Conservation (phyloP, 768 basidiomycete species). For the Trametes punicea region DNA sequence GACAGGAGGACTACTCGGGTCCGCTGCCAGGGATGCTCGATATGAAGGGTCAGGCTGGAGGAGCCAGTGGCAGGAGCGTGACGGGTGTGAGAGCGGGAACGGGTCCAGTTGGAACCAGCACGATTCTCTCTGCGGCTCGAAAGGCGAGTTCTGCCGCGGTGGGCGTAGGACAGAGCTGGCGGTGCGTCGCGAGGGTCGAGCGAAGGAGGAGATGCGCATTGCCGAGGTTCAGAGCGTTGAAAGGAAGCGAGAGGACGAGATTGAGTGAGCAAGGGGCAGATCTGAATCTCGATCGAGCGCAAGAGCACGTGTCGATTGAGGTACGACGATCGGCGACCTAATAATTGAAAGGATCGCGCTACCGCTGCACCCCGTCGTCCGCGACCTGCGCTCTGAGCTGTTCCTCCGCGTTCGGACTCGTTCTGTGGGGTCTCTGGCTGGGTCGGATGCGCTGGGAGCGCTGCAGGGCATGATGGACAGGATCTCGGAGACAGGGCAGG, state of each 20-base stretch:
- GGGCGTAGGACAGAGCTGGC: no score
- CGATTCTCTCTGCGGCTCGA: no score
- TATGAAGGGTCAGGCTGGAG: not conserved
- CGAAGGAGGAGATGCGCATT: not conserved
- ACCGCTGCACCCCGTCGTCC: not conserved
- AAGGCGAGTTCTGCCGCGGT: no score
- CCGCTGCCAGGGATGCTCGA: not conserved
- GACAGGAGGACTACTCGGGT: conserved; percentile 2
- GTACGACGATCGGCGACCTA: conserved; percentile 17
- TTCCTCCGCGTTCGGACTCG: not conserved
- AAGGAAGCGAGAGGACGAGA: conserved; percentile 6
- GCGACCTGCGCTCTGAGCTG: not conserved
- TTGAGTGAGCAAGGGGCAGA: conserved; percentile 15
- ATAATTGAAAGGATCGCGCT: not conserved
- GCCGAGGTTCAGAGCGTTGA: no score
- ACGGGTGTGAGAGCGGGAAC: not conserved
- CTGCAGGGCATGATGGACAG: not conserved
- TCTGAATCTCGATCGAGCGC: conserved; percentile 14
- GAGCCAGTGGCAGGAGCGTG: not conserved
- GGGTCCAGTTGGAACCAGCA: no score
- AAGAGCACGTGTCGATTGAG: conserved; percentile 17
- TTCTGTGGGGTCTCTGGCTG: not conserved
- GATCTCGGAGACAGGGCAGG: not conserved
- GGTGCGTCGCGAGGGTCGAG: no score
- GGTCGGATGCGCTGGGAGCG: not conserved